Evolutionary conservation across 352 stramenopile genomes (phyloP).

Genomic region (Globisporangium cylindrosporum): DNA sequence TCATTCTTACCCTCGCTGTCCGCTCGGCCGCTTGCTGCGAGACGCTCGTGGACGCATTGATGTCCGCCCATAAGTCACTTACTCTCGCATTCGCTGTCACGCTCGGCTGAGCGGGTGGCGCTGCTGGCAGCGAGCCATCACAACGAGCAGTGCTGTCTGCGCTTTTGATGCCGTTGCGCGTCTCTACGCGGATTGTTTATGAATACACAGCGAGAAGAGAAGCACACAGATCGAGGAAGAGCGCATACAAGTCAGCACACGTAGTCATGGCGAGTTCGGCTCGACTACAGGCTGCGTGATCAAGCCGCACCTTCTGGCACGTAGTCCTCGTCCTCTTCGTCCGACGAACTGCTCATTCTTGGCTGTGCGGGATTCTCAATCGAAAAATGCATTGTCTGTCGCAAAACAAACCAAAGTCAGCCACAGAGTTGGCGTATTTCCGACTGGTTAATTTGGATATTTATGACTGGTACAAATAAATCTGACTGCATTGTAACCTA

Average conservation of each 20-base stretch:
- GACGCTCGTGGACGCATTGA: constrained; percentile 58
- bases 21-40: constrained; percentile 44
- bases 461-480: too few species aligned
- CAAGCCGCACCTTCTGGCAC: constrained; percentile 45
- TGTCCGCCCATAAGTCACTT: constrained; percentile 58
- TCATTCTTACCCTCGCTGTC: constrained; percentile 39
- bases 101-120: constrained; percentile 14
- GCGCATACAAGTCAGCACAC: not conserved
- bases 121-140: not conserved
- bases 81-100: constrained; percentile 33
- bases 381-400: not conserved
- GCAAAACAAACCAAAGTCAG: not conserved
- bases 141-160: constrained; percentile 1
- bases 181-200: not conserved
- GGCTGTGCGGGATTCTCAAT: not conserved
- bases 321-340: constrained; percentile 72
- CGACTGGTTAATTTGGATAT: too few species aligned
- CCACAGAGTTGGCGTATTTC: too few species aligned
- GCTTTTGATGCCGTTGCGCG: constrained; percentile 11
- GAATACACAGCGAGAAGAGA: not conserved
- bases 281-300: not conserved
- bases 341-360: constrained; percentile 57
- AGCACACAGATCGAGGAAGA: not conserved
- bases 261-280: not conserved
- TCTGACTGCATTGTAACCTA: too few species aligned